Evolutionary conservation across 306 rosid genomes (phyloP), one percentile per base, ranked within the genome.

Genomic region (Alnus rubra): DNA sequence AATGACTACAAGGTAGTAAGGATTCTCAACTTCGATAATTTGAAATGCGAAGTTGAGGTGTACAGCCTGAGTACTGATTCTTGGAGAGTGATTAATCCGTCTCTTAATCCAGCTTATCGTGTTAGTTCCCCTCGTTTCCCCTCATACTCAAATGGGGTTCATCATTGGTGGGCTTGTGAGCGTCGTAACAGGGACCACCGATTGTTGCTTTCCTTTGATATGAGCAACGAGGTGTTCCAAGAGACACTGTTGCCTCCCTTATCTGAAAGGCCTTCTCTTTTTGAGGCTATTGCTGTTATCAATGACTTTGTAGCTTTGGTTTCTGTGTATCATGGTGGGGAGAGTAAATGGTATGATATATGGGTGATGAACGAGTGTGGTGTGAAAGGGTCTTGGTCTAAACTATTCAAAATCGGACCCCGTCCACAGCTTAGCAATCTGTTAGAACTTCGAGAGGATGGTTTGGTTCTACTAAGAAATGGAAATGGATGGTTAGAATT

Each of bases 51-150:
- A 16, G 45, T 65, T 16, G 71, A 65, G 71, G 49, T 65, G 12
- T 65, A 37, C 23, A 65, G 19, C 49, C 71, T 37, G 16, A 65
- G 71, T 15, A 65, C 71, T 16, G 71, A 37, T 65, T 65, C 71
- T 65, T 65, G 71, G 71, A 65, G 48, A 35, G 35, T 59, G 65
- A 59, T 59, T 11, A 10, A 59, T 11, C 35, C 69, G 31, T 63
- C 69, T 30, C n/a, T 63, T 33, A 63, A 63, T 37, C 44, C 44
- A 31, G 3, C 5, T 63, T 63, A 33, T 33, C n/a, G 8, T 2
- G 18, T 63, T 5, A 35, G 33, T 5, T 63, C 45, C 9, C n/a
- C 69, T 14, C n/a, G 19, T 14, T 63, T 35, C 14, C 71, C 71
- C 12, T 65, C 71, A 7, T 65, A 65, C 71, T 3, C 35, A 65